Evolutionary conservation across 164 flowering plant genomes (phyloP), one percentile per base, ranked within the genome.

Genomic region (Litsea cubeba): DNA sequence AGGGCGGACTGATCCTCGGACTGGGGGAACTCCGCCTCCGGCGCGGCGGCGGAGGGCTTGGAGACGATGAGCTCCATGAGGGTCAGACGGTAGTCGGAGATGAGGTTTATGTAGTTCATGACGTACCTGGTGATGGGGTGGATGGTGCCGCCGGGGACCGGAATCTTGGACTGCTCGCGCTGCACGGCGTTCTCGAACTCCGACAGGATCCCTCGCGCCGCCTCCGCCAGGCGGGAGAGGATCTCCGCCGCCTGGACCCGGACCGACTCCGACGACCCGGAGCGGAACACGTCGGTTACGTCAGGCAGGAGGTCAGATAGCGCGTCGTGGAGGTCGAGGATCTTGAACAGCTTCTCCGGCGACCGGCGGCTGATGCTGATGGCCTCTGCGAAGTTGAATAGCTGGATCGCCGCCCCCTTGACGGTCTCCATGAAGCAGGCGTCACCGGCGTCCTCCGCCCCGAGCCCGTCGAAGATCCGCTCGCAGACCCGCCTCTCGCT

Each of bases 121-220:
- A 92, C 98, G 75, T 91, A 91, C 80, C 97, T 83, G 11, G 97
- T 90, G 76, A 95, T 75, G 0, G 98, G 97, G 72, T 93, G 99
- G 70, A 95, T 79, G 0, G 95, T 89, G 22, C 98, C 97, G 2
- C 97, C 98, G 2, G 94, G 94, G 8, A 93, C 90, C 1, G 93
- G 89, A n/a, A 85, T 80, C 77, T 26, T 80, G 0, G 95, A 88
- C 0, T 89, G 88, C 75, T 95, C 99, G 0, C 87, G 79, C 18
- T 89, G 85, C 49, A 95, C 94, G 0, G 89, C 92, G 67, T 84
- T 88, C 87, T 95, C 99, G 72, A 95, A 91, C 73, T 91, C 99
- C 5, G 92, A 88, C 7, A 95, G 62, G 10, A 85, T 91, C 71
- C 97, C 93, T 60, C 94, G 82, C 1, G 85, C 88, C 0, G 97